Evolutionary conservation across 108 stramenopile genomes (phyloP), one percentile per base, ranked within the genome.

Genomic region (Cyclotella kingstonii): DNA sequence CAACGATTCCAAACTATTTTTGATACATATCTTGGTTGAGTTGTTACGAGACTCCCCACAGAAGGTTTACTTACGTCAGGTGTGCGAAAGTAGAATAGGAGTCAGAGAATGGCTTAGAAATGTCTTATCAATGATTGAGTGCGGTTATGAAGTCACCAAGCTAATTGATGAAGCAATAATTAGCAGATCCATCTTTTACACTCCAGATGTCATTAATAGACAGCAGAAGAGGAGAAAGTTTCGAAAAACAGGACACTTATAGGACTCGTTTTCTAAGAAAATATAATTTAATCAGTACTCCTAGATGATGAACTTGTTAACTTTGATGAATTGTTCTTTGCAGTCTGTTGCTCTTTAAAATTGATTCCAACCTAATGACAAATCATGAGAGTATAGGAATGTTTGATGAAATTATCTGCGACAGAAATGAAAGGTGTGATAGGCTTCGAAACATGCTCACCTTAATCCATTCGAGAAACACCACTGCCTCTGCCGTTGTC

Each of bases 391-490:
- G n/a, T n/a, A n/a, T n/a, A n/a, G n/a, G n/a, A n/a, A n/a, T n/a
- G n/a, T n/a, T n/a, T n/a, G 28, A 11, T 2, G 10, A 2, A 29
- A 19, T 29, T 30, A 27, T 49, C 18, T n/a, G 4, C 5, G 43
- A 4, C 43, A 12, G 7, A n/a, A n/a, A 12, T 14, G n/a, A 14
- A 17, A 7, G 14, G 17, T 46, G 9, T 9, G 23, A 9, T 9
- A 3, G 2, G 12, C 45, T 30, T 11, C 10, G 1, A 8, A 6
- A 2, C 4, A 8, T 6, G 2, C 49, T 54, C 38, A 84, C 79
- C 41, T 87, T 84, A 36, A 87, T 84, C 86, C 86, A 87, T 72
- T 84, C 86, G 42, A 87, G 68, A 58, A 87, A 84, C n/a, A 87
- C 83, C 0, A 87, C 83, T 1, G 86, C 86, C 66, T 87, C 86